These are phyloP conservation scores for Cladophialophora psammophila DNA, from an alignment of 2,329 filamentous ascomycete species.

Conservation along the genomic window DNA sequence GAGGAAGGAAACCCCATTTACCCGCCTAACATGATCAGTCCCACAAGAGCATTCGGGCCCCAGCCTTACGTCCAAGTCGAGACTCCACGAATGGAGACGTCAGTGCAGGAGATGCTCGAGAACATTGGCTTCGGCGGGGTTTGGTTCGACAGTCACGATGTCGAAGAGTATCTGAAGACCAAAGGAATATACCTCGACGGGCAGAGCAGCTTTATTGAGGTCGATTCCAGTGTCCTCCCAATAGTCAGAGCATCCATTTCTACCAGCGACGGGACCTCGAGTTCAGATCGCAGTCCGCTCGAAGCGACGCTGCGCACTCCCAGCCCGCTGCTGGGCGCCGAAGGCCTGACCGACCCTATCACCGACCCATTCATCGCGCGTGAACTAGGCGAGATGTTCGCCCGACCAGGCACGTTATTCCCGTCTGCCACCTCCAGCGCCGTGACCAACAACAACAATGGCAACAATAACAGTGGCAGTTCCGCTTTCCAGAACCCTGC, in stretches of 20 bases:
- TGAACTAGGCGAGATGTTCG: slow-evolving; percentile 23
- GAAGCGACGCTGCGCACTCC: slow-evolving; percentile 27
- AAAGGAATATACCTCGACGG: slow-evolving; percentile 45
- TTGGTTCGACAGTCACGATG: slow-evolving; percentile 79
- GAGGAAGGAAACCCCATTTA: slow-evolving; percentile 48
- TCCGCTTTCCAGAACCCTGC: background rate
- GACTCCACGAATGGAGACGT: slow-evolving; percentile 41
- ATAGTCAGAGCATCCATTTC: slow-evolving; percentile 15
- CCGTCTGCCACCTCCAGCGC: background rate
- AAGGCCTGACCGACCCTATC: background rate
- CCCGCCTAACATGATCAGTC: slow-evolving; percentile 42
- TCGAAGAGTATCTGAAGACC: slow-evolving; percentile 73
- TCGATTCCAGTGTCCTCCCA: slow-evolving; percentile 28
- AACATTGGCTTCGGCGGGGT: slow-evolving; percentile 72
- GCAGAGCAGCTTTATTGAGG: slow-evolving; percentile 43
- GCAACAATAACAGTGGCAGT: background rate
- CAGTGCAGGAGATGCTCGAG: slow-evolving; percentile 43
- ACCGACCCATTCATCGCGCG: slow-evolving; percentile 21
- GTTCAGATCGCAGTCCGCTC: slow-evolving; percentile 19
- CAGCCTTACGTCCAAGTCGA: slow-evolving; percentile 34
- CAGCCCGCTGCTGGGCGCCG: slow-evolving; percentile 17
- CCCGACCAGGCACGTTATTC: slow-evolving; percentile 9
- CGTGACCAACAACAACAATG: background rate
- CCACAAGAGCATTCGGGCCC: slow-evolving; percentile 36
- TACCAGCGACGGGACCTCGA: slow-evolving; percentile 20